Conservation (phyloP, 768 basidiomycete species). For the Cystobasidium ongulense region DNA sequence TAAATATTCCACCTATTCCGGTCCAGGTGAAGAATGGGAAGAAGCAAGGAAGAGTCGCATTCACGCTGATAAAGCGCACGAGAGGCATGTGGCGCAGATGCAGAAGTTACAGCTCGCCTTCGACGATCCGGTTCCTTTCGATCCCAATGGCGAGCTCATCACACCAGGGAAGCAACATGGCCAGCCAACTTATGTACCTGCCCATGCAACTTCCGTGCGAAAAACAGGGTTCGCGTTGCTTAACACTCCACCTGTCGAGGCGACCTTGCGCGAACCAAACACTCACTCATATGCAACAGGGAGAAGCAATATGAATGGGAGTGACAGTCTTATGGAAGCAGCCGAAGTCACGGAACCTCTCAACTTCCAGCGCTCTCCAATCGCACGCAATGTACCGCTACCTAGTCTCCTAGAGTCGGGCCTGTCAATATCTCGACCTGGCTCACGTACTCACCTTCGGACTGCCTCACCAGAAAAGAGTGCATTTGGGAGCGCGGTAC, state of each 20-base stretch:
- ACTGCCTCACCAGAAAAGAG: conserved; percentile 11
- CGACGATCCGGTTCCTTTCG: conserved; percentile 13
- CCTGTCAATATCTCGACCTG: conserved; percentile 31
- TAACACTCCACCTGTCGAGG: not conserved
- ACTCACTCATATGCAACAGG: not conserved
- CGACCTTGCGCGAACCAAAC: not conserved
- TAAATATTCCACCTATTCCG: conserved; percentile 22
- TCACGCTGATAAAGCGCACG: conserved; percentile 6
- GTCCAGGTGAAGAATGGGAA: conserved; percentile 36
- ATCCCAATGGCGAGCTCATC: conserved; percentile 12
- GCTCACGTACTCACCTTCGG: not conserved
- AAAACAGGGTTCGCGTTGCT: not conserved
- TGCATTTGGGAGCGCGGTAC: not conserved
- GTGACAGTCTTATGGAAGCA: not conserved
- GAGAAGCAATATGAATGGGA: not conserved
- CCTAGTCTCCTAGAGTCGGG: conserved; percentile 21
- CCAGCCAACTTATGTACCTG: not conserved
- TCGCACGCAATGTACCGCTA: conserved; percentile 6
- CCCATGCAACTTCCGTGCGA: not conserved
- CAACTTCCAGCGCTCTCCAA: conserved; percentile 23
- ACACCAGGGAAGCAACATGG: not conserved
- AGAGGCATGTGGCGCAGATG: not conserved
- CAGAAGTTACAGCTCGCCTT: not conserved
- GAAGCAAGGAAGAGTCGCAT: conserved; percentile 19
- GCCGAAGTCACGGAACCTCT: conserved; percentile 17